Evolutionary conservation across 176 grass and related monocot species (phyloP).

Genomic region (Carex cristatella): DNA sequence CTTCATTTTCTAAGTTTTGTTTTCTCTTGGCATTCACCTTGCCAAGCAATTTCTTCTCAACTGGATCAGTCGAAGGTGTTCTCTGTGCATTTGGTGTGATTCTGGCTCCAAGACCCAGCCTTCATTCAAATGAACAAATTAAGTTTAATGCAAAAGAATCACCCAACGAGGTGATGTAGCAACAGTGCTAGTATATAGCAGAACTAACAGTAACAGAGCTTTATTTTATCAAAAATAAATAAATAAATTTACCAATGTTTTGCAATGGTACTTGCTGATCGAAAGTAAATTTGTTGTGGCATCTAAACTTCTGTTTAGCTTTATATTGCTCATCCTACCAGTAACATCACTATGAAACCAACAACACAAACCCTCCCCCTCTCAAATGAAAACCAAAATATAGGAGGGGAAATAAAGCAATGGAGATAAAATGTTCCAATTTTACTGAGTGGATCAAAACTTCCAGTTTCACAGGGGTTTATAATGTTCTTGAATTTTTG

Average conservation of each 20-base stretch:
- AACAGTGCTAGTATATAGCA: not conserved
- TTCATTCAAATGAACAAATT: conserved; percentile 12
- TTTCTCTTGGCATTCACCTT: conserved; percentile 74
- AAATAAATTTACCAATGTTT: not conserved
- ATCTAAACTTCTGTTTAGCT: not conserved
- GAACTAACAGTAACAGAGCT: not conserved
- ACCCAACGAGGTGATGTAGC: not conserved
- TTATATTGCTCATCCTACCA: not conserved
- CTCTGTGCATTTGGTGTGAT: conserved; percentile 35
- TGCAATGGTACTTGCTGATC: not conserved
- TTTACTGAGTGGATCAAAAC: not conserved
- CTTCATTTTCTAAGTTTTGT: conserved; percentile 37
- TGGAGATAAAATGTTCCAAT: not conserved
- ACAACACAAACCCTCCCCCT: not conserved
- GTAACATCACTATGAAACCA: not conserved
- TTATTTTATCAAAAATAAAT: not conserved
- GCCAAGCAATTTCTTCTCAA: conserved; percentile 53
- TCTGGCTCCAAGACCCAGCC: conserved; percentile 83
- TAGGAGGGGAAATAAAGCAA: not conserved
- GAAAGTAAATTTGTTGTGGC: not conserved
- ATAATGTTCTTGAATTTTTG: not conserved
- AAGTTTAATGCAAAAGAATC: not conserved
- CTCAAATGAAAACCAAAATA: not conserved
- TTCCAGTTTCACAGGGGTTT: not conserved
- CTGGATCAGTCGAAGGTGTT: conserved; percentile 39